phyloP scores from a whole-genome alignment of 371 early-diverging fungal species.

The Syncephalastrum monosporum region DNA sequence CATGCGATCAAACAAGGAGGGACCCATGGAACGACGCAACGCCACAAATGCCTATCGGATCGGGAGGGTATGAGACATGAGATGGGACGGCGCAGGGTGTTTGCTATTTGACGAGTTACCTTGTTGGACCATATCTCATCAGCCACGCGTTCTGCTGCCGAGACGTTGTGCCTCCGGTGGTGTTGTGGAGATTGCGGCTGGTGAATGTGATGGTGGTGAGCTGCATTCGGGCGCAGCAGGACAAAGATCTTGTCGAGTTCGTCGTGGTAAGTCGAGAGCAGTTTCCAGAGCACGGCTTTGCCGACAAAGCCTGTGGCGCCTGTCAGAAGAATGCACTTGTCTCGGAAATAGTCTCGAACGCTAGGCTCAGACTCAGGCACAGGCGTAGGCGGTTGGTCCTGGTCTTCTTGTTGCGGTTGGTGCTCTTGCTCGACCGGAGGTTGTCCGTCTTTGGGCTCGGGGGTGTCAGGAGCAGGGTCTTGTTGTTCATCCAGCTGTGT shows the following conservation, averaged over 20 bases:
- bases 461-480: neutral
- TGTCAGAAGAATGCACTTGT: slow-evolving; percentile 52
- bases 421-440: slow-evolving; percentile 1
- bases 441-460: neutral
- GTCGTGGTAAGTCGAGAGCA: slow-evolving; percentile 30
- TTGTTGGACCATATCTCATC: slow-evolving; percentile 48
- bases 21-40: slow-evolving; percentile 43
- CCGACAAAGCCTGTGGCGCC: slow-evolving; percentile 68
- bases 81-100: neutral
- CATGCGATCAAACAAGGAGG: slow-evolving; percentile 31
- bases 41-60: slow-evolving; percentile 37
- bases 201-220: slow-evolving; percentile 14
- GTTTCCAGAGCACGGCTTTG: slow-evolving; percentile 59
- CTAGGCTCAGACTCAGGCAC: slow-evolving; percentile 4
- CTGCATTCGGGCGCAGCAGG: slow-evolving; percentile 23
- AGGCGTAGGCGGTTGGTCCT: neutral
- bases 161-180: slow-evolving; percentile 1
- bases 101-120: slow-evolving; percentile 14
- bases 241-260: slow-evolving; percentile 37
- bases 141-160: slow-evolving; percentile 28
- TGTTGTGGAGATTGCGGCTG: slow-evolving; percentile 2
- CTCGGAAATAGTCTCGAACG: slow-evolving; percentile 28
- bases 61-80: neutral
- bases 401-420: neutral
- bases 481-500: slow-evolving; percentile 3